Evolutionary conservation across 495 filamentous ascomycete genomes (phyloP), one percentile per base, ranked within the genome.

Genomic region (Penicillium egyptiacum): DNA sequence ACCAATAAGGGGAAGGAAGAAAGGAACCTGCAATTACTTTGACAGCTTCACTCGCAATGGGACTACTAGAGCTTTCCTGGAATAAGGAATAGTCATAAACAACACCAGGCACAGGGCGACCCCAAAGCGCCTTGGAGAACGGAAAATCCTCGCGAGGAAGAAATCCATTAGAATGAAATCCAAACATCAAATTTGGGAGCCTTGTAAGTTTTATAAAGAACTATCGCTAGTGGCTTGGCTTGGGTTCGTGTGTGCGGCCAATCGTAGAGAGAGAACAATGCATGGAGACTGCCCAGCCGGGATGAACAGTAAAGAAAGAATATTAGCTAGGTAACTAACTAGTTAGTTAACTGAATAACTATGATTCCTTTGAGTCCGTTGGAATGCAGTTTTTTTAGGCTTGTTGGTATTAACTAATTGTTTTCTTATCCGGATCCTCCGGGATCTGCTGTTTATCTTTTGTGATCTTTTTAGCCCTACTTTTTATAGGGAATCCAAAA

Each of bases 221-320:
- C 26, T 26, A 9, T n/a, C 30, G 30, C 35, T 42, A 44, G 50
- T 44, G 50, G 50, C 50, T 43, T 31, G 50, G 50, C 37, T 30
- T 5, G 26, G 28, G 8, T 33, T 37, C 33, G 33, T 37, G 5
- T 39, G 11, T 46, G n/a, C 0, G 44, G 22, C 44, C 44, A 46
- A 46, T 31, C 30, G 30, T 46, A n/a, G 43, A 16, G 14, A n/a
- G 35, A 8, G 35, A 39, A n/a, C 6, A 33, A 12, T 7, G 12
- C 31, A 16, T 22, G 44, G 23, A 17, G 44, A 23, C 44, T 45
- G 43, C 19, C 43, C 14, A 28, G 23, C 30, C 30, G 30, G 11
- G 28, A 33, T 11, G 10, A 33, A 14, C 2, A 4, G 30, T 33
- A 33, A 12, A 33, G 26, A 33, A 12, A 33, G 26, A 28, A 28